phyloP scores from a whole-genome alignment of 768 basidiomycete species.

The Phanerochaete sordida region DNA sequence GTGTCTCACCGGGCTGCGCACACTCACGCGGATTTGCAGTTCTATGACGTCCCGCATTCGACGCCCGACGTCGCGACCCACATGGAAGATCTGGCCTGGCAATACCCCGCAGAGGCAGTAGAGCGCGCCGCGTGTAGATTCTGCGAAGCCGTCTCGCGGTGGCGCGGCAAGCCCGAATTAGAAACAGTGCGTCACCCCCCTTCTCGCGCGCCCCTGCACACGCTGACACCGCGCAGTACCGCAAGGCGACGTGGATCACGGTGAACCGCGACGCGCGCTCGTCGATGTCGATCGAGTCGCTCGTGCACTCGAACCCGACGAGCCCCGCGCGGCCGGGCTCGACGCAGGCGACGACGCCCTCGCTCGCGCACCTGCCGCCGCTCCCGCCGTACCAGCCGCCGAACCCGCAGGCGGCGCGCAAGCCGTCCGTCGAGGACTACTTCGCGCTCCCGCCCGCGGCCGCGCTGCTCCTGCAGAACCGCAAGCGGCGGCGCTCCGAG shows the following conservation, averaged over 20 bases:
- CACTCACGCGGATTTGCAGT: constrained; percentile 39
- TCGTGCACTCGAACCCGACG: constrained; percentile 68
- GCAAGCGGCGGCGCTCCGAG: constrained; percentile 22
- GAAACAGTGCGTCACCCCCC: constrained; percentile 50
- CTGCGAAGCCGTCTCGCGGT: constrained; percentile 76
- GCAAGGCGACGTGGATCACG: constrained; percentile 28
- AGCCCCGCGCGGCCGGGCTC: constrained; percentile 37
- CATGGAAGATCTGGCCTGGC: constrained; percentile 75
- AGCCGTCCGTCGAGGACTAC: constrained; percentile 36
- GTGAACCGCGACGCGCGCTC: constrained; percentile 53
- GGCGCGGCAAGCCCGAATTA: constrained; percentile 84
- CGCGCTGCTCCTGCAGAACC: constrained; percentile 15
- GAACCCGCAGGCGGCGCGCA: constrained; percentile 19
- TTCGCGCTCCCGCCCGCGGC: constrained; percentile 25
- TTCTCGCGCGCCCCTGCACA: not conserved
- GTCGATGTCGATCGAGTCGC: constrained; percentile 57
- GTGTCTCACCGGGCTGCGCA: not conserved
- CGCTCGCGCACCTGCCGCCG: not conserved
- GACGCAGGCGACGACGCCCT: constrained; percentile 2
- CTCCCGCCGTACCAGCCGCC: constrained; percentile 8
- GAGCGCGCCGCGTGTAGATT: constrained; percentile 76
- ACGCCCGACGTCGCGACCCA: constrained; percentile 77
- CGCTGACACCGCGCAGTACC: constrained; percentile 22
- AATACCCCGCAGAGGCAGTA: constrained; percentile 78
- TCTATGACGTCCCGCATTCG: constrained; percentile 68